Evolutionary conservation across 192 early-diverging fungal species (phyloP).

Genomic region (Pecoramyces ruminantium): DNA sequence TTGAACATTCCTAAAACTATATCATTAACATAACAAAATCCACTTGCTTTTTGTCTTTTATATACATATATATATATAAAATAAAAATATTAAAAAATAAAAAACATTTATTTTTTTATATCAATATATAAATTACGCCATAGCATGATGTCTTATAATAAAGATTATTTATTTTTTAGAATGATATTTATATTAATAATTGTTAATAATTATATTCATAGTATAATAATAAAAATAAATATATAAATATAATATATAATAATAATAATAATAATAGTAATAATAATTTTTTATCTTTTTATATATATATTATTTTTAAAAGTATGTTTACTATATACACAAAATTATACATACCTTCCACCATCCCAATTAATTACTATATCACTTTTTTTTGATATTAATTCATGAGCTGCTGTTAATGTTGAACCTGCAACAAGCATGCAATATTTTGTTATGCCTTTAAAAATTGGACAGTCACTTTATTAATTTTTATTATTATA

Average conservation of each 20-base stretch:
- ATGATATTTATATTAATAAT: too few species aligned
- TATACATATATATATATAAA: too few species aligned
- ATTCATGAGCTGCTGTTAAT: background rate
- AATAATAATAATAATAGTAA: too few species aligned
- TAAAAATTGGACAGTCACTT: background rate
- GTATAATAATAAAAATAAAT: too few species aligned
- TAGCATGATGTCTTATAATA: background rate
- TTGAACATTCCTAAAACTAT: constrained; percentile 85
- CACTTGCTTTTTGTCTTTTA: constrained; percentile 50
- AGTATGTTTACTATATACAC: too few species aligned
- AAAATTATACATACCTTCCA: background rate
- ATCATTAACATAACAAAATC: constrained; percentile 98
- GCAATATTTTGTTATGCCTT: background rate
- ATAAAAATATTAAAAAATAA: background rate
- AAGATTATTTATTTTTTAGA: too few species aligned
- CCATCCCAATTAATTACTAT: background rate
- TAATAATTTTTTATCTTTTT: too few species aligned
- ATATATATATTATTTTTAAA: too few species aligned
- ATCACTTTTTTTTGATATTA: background rate
- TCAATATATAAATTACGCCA: background rate
- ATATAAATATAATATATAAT: too few species aligned
- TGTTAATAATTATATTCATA: too few species aligned
- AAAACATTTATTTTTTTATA: background rate
- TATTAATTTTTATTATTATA: background rate
- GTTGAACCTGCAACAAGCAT: background rate